A percentile compares a stretch with the other conserved stretches of the same genome.
Conservation (phyloP, 148 eudicot genomes). For the Hydrangea macrophylla region DNA sequence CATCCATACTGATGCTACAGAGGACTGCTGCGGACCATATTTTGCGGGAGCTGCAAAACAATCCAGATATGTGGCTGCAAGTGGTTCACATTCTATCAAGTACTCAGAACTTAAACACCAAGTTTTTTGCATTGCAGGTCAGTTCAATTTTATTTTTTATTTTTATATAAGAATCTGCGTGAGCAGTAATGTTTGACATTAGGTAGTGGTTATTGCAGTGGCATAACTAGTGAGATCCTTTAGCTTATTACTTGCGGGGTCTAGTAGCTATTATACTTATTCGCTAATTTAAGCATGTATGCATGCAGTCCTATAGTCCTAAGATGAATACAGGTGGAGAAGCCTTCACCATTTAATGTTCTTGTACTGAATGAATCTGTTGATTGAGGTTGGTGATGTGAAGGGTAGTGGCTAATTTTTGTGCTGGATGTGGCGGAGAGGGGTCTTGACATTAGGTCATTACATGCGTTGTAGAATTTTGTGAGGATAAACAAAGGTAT, state of each 20-base stretch:
- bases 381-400: too few species aligned
- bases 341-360: too few species aligned
- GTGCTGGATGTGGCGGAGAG: too few species aligned
- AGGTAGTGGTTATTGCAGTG: background rate
- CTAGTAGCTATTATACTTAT: background rate
- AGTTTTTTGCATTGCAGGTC: slow-evolving; percentile 96
- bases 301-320: too few species aligned
- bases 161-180: background rate
- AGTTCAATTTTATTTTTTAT: slow-evolving; percentile 13
- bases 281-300: background rate
- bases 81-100: slow-evolving; percentile 94
- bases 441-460: too few species aligned
- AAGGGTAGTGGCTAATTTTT: too few species aligned
- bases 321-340: too few species aligned
- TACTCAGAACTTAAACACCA: slow-evolving; percentile 78
- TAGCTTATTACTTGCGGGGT: background rate
- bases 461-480: too few species aligned
- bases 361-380: too few species aligned
- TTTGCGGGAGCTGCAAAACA: slow-evolving; percentile 84
- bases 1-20: slow-evolving; percentile 34
- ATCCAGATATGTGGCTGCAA: slow-evolving; percentile 99
- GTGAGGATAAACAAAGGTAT: too few species aligned
- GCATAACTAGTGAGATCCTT: background rate
- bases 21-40: slow-evolving; percentile 94
- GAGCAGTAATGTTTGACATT: background rate